Base-by-base conservation (phyloP, 768 basidiomycete genomes). In the Lyophyllum shimeji region DNA sequence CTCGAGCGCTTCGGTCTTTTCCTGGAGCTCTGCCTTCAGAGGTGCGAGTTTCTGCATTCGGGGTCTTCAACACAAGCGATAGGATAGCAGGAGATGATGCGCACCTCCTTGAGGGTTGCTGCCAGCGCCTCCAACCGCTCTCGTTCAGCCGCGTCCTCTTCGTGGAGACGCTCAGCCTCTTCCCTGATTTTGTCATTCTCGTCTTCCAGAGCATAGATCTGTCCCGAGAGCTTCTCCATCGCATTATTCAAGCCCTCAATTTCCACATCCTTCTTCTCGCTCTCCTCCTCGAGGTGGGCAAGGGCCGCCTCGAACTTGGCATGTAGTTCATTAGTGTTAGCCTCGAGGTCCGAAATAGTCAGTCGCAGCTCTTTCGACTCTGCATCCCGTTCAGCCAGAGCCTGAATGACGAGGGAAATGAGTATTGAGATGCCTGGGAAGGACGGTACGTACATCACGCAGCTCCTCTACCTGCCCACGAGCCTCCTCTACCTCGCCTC, bases 161-260 rank as follows among this genome's bases (percentile, higher is more conserved):
- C 88, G 50, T 84, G 80, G 37, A 84, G 59, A 8, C 82, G 76
- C 34, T 88, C 85, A 48, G 76, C 75, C 46, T 93, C 89, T 62
- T 93, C 90, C 65, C 81, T 84, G 48, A 89, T 67, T 27, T 83
- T 77, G 58, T 95, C 93, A 51, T 86, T 82, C 65, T 94, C 89
- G 57, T 96, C 93, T 66, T 98, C 96, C 1, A 96, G 81, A 43
- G 84, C 74, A 69, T 90, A 94, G 8, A 97, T 82, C 52, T 86
- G 84, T 57, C 91, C 86, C 5, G 91, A 84, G 44, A 96, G 82
- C 56, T 81, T 84, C 65, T 94, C 87, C 21, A 96, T 85, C 42
- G 95, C 89, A 42, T 82, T 74, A 61, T 89, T 90, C 40, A 90
- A 77, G 17, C 78, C 75, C 49, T 87, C 81, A 39, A 94, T 81